Percentiles rank a stretch among this genome's conserved stretches.
phyloP scores from a whole-genome alignment of 2,329 filamentous ascomycete genomes.

The Verticillium albo-atrum region DNA sequence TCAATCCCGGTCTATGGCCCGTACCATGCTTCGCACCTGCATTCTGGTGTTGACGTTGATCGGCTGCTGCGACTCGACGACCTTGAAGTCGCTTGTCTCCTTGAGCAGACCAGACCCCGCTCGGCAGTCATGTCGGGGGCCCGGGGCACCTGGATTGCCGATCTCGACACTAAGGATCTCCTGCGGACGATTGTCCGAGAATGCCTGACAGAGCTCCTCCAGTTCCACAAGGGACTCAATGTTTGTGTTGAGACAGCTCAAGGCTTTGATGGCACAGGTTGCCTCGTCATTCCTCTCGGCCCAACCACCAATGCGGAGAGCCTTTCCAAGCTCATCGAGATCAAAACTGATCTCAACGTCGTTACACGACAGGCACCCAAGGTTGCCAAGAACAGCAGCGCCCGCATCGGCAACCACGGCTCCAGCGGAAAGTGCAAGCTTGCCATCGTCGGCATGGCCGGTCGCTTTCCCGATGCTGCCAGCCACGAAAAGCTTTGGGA shows the following conservation, averaged over 20 bases:
- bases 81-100: slow-evolving; percentile 27
- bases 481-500: slow-evolving; percentile 41
- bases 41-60: slow-evolving; percentile 37
- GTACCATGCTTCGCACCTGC: slow-evolving; percentile 53
- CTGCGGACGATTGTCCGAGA: slow-evolving; percentile 39
- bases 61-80: slow-evolving; percentile 40
- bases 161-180: slow-evolving; percentile 35
- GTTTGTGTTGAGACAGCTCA: slow-evolving; percentile 39
- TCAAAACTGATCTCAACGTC: slow-evolving; percentile 37
- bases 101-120: slow-evolving; percentile 37
- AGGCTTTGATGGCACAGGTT: slow-evolving; percentile 31
- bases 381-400: slow-evolving; percentile 26
- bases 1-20: slow-evolving; percentile 51
- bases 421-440: slow-evolving; percentile 58
- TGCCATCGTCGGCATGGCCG: slow-evolving; percentile 68
- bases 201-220: slow-evolving; percentile 44
- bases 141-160: slow-evolving; percentile 36
- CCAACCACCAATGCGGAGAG: slow-evolving; percentile 44
- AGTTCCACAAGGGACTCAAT: slow-evolving; percentile 43
- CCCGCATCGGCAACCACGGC: slow-evolving; percentile 42
- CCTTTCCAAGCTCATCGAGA: slow-evolving; percentile 36
- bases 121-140: slow-evolving; percentile 48
- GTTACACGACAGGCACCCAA: slow-evolving; percentile 31
- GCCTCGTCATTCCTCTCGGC: slow-evolving; percentile 44
- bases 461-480: slow-evolving; percentile 37